phyloP scores from a whole-genome alignment of 371 early-diverging fungal genomes.

The Apophysomyces elegans region DNA sequence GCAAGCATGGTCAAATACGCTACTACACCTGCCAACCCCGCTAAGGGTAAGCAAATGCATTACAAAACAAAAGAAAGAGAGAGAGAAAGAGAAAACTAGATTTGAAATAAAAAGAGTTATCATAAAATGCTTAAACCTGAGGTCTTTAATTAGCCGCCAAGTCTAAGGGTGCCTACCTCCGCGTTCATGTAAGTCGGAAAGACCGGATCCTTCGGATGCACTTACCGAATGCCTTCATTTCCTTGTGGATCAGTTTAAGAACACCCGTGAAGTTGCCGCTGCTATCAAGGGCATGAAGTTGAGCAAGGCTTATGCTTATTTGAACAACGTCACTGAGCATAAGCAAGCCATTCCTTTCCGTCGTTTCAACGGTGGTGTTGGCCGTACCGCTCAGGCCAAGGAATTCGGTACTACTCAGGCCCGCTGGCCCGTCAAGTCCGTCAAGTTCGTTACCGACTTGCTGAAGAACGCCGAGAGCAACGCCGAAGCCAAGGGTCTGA shows the following conservation, averaged over 20 bases:
- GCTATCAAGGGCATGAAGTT: conserved; percentile 95
- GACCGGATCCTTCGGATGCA: neutral
- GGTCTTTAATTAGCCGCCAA: conserved; percentile 26
- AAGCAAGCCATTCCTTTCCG: conserved; percentile 99
- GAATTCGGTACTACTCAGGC: conserved; percentile 93
- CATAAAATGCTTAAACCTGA: neutral
- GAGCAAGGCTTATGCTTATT: conserved; percentile 93
- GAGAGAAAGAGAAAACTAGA: neutral
- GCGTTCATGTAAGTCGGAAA: conserved; percentile 31
- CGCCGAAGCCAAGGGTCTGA: conserved; percentile 91
- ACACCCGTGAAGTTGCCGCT: conserved; percentile 97
- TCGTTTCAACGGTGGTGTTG: conserved; percentile 97
- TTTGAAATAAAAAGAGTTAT: too few species aligned
- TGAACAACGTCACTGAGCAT: conserved; percentile 95
- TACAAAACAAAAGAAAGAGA: neutral
- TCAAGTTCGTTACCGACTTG: conserved; percentile 91
- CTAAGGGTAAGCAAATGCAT: conserved; percentile 35
- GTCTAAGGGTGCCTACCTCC: conserved; percentile 36
- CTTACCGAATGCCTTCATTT: neutral
- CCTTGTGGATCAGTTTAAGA: conserved; percentile 70
- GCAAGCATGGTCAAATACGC: conserved; percentile 50
- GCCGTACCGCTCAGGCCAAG: conserved; percentile 98
- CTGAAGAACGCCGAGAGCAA: conserved; percentile 98
- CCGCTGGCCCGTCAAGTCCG: conserved; percentile 99
- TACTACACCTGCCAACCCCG: conserved; percentile 42